Conservation (phyloP, 1,139 yeast genomes). For the Meyerozyma guilliermondii region DNA sequence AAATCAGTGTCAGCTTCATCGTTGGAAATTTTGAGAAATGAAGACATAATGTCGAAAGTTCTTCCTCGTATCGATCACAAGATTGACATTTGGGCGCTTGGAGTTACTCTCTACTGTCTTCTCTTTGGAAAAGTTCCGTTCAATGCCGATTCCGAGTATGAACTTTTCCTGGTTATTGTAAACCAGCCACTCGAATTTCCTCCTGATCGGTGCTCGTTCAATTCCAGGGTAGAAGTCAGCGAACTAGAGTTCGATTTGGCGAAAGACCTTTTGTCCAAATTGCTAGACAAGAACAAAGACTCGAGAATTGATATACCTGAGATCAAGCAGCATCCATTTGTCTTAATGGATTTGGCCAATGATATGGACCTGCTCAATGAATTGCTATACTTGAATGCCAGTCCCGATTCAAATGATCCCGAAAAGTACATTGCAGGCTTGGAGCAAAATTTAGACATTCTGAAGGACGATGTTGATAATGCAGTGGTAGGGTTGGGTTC, state of each 20-base stretch:
- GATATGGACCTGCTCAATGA: constrained; percentile 36
- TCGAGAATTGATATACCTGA: constrained; percentile 66
- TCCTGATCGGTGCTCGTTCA: constrained; percentile 31
- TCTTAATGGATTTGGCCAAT: constrained; percentile 53
- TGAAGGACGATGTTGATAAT: constrained; percentile 62
- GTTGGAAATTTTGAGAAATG: constrained; percentile 19
- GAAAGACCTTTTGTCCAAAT: constrained; percentile 56
- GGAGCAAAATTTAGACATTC: constrained; percentile 31
- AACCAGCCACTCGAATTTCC: constrained; percentile 63
- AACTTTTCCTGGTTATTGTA: constrained; percentile 78
- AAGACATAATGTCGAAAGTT: constrained; percentile 15
- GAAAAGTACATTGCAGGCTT: constrained; percentile 6
- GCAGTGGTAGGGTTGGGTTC: constrained; percentile 81
- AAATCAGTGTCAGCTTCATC: constrained; percentile 18
- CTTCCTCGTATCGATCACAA: constrained; percentile 60
- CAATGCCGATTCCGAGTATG: constrained; percentile 83
- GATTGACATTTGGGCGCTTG: constrained; percentile 95
- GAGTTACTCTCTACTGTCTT: constrained; percentile 86
- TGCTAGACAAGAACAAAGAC: constrained; percentile 69
- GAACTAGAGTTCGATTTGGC: constrained; percentile 55
- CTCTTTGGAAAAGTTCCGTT: constrained; percentile 88
- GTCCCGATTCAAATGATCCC: constrained; percentile 7
- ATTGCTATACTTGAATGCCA: constrained; percentile 29
- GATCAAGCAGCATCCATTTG: constrained; percentile 78
- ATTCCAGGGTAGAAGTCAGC: constrained; percentile 31